Evolutionary conservation across 495 filamentous ascomycete genomes (phyloP).

Genomic region (Talaromyces nanjingensis): DNA sequence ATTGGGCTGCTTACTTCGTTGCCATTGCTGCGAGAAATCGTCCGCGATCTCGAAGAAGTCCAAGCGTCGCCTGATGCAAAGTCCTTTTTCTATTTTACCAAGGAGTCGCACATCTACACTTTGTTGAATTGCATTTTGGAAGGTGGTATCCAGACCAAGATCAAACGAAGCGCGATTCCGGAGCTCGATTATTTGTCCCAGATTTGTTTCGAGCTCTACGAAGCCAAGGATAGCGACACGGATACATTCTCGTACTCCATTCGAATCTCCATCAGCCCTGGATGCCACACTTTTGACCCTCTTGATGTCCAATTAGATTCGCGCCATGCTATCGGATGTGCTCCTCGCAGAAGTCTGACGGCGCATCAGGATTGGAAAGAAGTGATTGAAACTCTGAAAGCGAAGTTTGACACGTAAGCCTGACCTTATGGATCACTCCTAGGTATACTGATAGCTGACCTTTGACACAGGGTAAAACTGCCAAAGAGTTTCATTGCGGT

Average conservation of each 20-base stretch:
- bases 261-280: constrained; percentile 89
- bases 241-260: constrained; percentile 85
- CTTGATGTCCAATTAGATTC: constrained; percentile 93
- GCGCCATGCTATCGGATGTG: constrained; percentile 89
- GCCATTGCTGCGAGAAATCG: constrained; percentile 90
- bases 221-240: constrained; percentile 72
- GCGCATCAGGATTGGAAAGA: constrained; percentile 93
- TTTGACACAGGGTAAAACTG: constrained; percentile 66
- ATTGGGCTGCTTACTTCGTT: constrained; percentile 92
- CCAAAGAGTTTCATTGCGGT: constrained; percentile 90
- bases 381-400: constrained; percentile 86
- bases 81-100: constrained; percentile 97
- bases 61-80: constrained; percentile 90
- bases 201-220: constrained; percentile 96
- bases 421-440: background rate
- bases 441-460: constrained; percentile 12
- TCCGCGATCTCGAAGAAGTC: constrained; percentile 93
- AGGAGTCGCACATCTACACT: constrained; percentile 98
- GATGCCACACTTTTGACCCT: constrained; percentile 92
- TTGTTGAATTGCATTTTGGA: constrained; percentile 96
- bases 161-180: constrained; percentile 83
- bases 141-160: constrained; percentile 90
- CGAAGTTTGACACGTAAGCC: constrained; percentile 87
- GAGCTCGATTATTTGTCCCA: constrained; percentile 97
- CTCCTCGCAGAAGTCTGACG: constrained; percentile 80